Base-by-base conservation (phyloP, 73 alveolate species). In the Urostyla sp. region DNA sequence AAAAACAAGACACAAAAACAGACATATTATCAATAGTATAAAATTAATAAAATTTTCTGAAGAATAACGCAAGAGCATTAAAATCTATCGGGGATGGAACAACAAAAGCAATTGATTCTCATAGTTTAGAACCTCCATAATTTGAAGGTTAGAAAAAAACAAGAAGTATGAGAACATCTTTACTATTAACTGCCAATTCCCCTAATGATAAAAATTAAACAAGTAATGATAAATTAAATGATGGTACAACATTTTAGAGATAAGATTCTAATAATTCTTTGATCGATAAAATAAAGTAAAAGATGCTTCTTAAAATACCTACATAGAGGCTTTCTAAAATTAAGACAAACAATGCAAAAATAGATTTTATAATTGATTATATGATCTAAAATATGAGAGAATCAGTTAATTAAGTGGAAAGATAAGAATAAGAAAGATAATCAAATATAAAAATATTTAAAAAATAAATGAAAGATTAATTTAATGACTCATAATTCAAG, bases 391-490 rank as follows among this genome's bases (percentile, higher is more conserved):
- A 63, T 60, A 63, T 63, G 2, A 63, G 31, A 31, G 79, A 63
- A 5, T 21, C 37, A 23, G 50, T 63, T 10, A 34, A 60, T 20
- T 10, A 20, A 10, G 24, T 63, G 1, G 37, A 57, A 5, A 2
- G 24, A 28, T 21, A 27, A 31, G 79, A 63, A 24, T 3, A 5
- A 2, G 61, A 63, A 21, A 35, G 79, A 8, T 48, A 38, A 28
- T 48, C 37, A 40, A 63, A 63, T 37, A 63, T 63, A 1, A 63
- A 63, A 46, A 40, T 63, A 5, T 35, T 40, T 8, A 63, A 63
- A 46, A 63, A 63, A 21, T 10, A 36, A 38, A 63, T 63, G 79
- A 63, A 63, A 40, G 79, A 63, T 40, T 31, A 63, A 23, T 63
- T 63, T 23, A 63, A 63, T 38, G 79, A 63, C 44, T 57, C 37